These are phyloP conservation scores for Babesia gibsoni DNA, from an alignment of 169 alveolate genomes.

Conservation along the genomic window DNA sequence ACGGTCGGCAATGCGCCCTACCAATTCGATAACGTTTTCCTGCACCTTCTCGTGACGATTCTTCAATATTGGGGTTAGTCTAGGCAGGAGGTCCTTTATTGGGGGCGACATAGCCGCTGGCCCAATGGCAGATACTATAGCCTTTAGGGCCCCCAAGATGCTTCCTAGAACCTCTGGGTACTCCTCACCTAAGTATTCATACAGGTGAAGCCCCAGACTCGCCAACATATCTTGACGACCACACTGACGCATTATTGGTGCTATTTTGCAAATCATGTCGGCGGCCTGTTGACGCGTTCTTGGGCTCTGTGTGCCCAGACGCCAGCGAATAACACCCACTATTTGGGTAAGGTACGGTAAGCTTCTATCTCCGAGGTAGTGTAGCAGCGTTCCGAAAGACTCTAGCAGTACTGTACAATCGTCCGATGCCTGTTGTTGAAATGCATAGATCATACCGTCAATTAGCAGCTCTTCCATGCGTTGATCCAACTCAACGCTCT, in stretches of 20 bases:
- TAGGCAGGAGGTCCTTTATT: constrained; percentile 97
- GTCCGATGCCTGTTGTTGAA: constrained; percentile 95
- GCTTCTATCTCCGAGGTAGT: constrained; percentile 93
- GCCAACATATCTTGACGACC: constrained; percentile 97
- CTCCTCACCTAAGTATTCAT: constrained; percentile 99
- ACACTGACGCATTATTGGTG: constrained; percentile 94
- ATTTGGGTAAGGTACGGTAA: constrained; percentile 96
- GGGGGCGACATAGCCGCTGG: constrained; percentile 99
- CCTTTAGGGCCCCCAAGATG: constrained; percentile 96
- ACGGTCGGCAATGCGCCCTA: constrained; percentile 99
- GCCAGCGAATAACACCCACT: constrained; percentile 97
- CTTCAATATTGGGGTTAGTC: constrained; percentile 98
- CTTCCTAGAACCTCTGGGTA: constrained; percentile 99
- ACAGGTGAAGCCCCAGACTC: constrained; percentile 94
- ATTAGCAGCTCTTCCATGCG: constrained; percentile 94
- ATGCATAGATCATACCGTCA: constrained; percentile 98
- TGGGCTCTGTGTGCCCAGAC: constrained; percentile 93
- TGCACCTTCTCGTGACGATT: constrained; percentile 99
- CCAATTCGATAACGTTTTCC: constrained; percentile 93
- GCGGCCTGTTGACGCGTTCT: constrained; percentile 99
- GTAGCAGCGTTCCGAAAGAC: constrained; percentile 96
- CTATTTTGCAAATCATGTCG: constrained; percentile 94
- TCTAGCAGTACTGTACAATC: constrained; percentile 92
- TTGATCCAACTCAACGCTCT: constrained; percentile 92
- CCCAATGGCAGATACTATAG: constrained; percentile 98